phyloP scores from a whole-genome alignment of 2,329 filamentous ascomycete species.

The Ceratocystis huliohia region DNA sequence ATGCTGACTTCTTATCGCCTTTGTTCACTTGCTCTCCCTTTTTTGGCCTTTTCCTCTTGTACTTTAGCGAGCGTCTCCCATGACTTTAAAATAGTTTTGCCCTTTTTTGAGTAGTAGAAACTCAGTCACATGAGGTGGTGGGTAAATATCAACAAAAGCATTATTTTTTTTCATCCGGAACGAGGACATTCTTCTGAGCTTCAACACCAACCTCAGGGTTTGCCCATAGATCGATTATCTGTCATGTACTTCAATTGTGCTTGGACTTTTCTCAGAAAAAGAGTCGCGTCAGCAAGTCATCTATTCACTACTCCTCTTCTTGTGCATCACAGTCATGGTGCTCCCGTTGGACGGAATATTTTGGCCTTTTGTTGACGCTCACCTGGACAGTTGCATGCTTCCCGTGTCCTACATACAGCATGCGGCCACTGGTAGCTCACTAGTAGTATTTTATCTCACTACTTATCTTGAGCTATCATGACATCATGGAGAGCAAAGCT shows the following conservation, averaged over 20 bases:
- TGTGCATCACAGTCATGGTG: background rate
- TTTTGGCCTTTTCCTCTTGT: background rate
- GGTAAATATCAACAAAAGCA: background rate
- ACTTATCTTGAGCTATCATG: background rate
- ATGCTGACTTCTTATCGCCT: background rate
- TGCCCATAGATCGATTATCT: background rate
- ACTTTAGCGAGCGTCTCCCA: background rate
- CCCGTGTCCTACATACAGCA: background rate
- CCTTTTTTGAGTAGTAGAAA: background rate
- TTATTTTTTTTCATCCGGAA: background rate
- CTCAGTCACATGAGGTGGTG: background rate
- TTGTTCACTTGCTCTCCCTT: background rate
- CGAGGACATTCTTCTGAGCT: background rate
- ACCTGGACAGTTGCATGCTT: slow-evolving; percentile 5
- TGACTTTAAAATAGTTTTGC: background rate
- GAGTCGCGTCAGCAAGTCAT: background rate
- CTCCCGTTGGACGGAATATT: background rate
- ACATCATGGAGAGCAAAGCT: background rate
- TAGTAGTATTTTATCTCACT: background rate
- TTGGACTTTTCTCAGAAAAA: background rate
- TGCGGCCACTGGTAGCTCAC: background rate
- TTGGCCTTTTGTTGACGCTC: background rate
- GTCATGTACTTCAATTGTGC: background rate
- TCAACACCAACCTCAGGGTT: background rate
- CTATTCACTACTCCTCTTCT: background rate